Evolutionary conservation across 257 asterid species (phyloP), one percentile per base, ranked within the genome.

Genomic region (Fraxinus anomala): DNA sequence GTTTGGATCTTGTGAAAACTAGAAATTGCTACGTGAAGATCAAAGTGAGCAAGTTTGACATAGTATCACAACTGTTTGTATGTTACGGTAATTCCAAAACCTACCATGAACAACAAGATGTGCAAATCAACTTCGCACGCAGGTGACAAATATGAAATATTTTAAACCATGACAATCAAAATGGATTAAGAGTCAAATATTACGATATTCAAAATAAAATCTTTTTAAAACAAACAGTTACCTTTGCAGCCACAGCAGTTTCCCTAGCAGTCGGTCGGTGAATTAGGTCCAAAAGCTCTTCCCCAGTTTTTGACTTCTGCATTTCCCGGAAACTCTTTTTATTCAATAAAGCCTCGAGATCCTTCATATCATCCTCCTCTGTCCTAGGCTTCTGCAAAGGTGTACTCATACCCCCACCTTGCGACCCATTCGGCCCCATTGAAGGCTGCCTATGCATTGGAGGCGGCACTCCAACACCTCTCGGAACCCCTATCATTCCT

Each of bases 251-350:
- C 73, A 89, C 85, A 47, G 96, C 96, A 81, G 93, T 93, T 87
- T 95, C 99, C 84, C 51, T 95, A 13, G 99, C 99, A 74, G 99
- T 95, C 0, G 99, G 98, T 42, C 98, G 81, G 80, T 89, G 98
- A 82, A 95, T 93, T 82, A 95, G 98, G 89, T 93, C 92, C 87
- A 93, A 79, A 76, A 96, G 92, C 91, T 96, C 98, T 88, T 96
- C 99, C 11, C 99, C 99, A 1, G 95, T 93, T 82, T 96, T 93
- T 0, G 97, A 92, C 89, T 92, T 93, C 91, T 93, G 97, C 96
- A 88, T 10, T 75, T 96, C 99, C 88, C 34, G 85, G 44, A 90
- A 93, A 88, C 97, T 93, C 86, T 93, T 96, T 84, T 92, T 93
- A 79, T 91, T 92, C 89, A 96, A 80, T 74, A 96, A 81, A 74